A percentile compares a stretch with the other conserved stretches of the same genome.
Conservation (phyloP, 2,329 filamentous ascomycete species). For the Tothia fuscella region DNA sequence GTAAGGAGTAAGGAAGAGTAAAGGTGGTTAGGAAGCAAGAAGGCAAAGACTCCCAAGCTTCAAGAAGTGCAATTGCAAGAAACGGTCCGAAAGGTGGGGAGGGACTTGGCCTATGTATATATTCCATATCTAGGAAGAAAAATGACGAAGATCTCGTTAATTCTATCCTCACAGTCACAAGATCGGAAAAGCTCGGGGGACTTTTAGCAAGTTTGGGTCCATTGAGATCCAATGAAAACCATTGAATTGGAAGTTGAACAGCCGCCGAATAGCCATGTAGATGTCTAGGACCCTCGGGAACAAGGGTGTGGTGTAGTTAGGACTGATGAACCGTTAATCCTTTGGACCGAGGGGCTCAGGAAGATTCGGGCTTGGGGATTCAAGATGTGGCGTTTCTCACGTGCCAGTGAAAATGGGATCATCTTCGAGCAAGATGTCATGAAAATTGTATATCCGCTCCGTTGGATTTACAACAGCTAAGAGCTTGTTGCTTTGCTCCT, state of each 20-base stretch:
- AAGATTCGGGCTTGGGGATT: not conserved
- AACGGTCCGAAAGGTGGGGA: not conserved
- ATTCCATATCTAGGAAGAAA: not conserved
- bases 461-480: too few species aligned
- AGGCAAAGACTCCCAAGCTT: not conserved
- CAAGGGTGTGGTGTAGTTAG: not conserved
- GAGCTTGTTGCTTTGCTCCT: too few species aligned
- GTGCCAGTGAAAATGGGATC: not conserved
- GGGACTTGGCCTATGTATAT: not conserved
- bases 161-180: constrained; percentile 1
- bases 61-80: not conserved
- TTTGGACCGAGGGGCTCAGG: constrained; percentile 2
- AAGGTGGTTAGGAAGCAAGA: too few species aligned
- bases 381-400: constrained; percentile 5
- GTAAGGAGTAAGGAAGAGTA: too few species aligned
- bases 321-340: not conserved
- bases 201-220: not conserved
- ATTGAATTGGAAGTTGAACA: not conserved
- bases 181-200: constrained; percentile 1
- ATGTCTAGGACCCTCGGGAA: constrained; percentile 3
- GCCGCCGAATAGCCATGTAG: not conserved
- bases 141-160: constrained; percentile 4
- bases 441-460: too few species aligned
- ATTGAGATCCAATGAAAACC: not conserved
- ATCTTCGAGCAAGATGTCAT: too few species aligned